A percentile compares a stretch with the other conserved stretches of the same genome.
Evolutionary conservation across 805 yeast species (phyloP).

Genomic region (Starmerella sp.): DNA sequence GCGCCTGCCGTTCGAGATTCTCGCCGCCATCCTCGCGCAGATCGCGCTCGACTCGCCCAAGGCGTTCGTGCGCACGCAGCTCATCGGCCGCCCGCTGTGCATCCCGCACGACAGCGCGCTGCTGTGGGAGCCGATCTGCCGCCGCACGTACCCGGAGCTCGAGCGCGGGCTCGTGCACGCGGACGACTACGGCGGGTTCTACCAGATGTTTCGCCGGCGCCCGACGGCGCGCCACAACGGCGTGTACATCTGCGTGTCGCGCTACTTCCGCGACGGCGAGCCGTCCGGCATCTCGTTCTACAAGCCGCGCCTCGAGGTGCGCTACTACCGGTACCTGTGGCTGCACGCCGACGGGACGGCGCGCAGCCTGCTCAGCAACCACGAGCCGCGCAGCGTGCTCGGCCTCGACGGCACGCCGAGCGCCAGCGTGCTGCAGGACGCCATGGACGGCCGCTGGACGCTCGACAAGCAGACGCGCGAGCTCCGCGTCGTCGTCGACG

Average conservation of each 20-base stretch:
- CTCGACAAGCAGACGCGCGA: slow-evolving; percentile 46
- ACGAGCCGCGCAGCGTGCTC: slow-evolving; percentile 61
- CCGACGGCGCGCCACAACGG: slow-evolving; percentile 78
- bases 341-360: slow-evolving; percentile 72
- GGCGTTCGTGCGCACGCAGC: slow-evolving; percentile 12
- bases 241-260: slow-evolving; percentile 72
- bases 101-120: slow-evolving; percentile 19
- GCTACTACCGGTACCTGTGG: slow-evolving; percentile 76
- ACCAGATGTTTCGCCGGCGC: slow-evolving; percentile 45
- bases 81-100: slow-evolving; percentile 18
- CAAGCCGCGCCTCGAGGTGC: slow-evolving; percentile 69
- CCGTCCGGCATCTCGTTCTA: slow-evolving; percentile 46
- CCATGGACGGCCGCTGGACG: slow-evolving; percentile 32
- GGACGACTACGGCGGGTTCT: slow-evolving; percentile 29
- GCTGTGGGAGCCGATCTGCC: slow-evolving; percentile 25
- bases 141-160: slow-evolving; percentile 13
- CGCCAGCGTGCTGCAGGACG: slow-evolving; percentile 1
- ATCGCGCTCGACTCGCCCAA: slow-evolving; percentile 20
- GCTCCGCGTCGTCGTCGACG: slow-evolving; percentile 35
- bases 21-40: slow-evolving; percentile 23
- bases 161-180: slow-evolving; percentile 5
- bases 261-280: slow-evolving; percentile 76
- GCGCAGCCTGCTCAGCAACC: slow-evolving; percentile 53
- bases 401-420: slow-evolving; percentile 20
- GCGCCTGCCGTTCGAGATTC: slow-evolving; percentile 25